Evolutionary conservation across 148 eudicot genomes (phyloP), one percentile per base, ranked within the genome.

Genomic region (Nepenthes gracilis): DNA sequence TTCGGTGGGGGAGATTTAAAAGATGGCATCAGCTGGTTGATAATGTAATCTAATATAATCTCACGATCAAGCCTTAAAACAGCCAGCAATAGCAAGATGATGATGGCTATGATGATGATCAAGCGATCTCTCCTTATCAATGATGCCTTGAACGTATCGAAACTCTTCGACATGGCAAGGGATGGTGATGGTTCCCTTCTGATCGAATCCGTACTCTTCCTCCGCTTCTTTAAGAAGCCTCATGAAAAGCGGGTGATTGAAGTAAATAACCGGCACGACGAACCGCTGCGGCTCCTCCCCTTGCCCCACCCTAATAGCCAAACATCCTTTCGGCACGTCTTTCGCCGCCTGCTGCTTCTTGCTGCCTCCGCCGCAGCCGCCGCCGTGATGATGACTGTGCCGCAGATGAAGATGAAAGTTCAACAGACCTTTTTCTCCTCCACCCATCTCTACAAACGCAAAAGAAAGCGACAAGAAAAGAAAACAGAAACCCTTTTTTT

Each of bases 121-220:
- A 58, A 33, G 49, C 13, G 4, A 10, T 4, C 14, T 66, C 2
- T 78, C 78, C 32, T 47, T 61, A 56, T 76, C 81, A 58, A 82
- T 82, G 33, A 68, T 13, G 5, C 65, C 70, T 12, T 59, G 74
- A 12, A 82, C 81, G 49, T 59, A 62, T n/a, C 72, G 68, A 65
- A 82, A 82, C 35, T 79, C 75, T 37, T 77, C 72, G 1, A 82
- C 80, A 35, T 69, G 75, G 67, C 84, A 82, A 6, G 87, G 83
- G 10, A 82, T 74, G 1, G 79, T 77, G 49, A 82, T 79, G 1
- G 81, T 67, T 9, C 87, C 87, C 50, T 76, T 74, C 23, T 82
- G 87, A 51, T 77, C 73, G 40, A 83, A 83, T 1, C 88, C 88
- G 8, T 77, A 80, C 57, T 72, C 88, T 1, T 83, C 82, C 53